Evolutionary conservation across 768 basidiomycete species (phyloP).

Genomic region (Boletus rufocinnamomeus): DNA sequence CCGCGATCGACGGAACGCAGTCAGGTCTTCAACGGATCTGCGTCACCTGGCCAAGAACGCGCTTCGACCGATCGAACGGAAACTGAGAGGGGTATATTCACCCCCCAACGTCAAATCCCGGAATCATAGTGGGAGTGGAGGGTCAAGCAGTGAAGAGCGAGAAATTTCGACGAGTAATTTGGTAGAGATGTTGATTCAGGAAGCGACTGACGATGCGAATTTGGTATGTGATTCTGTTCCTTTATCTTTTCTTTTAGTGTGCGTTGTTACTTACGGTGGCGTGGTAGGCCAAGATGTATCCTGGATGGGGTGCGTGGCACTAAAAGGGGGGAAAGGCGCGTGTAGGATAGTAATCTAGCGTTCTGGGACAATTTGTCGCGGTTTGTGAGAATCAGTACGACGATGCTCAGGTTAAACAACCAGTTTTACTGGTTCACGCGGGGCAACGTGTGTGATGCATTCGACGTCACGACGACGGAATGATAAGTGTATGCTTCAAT

Average conservation of each 20-base stretch:
- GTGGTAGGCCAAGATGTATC: slow-evolving; percentile 84
- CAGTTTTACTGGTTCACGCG: neutral
- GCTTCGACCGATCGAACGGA: slow-evolving; percentile 79
- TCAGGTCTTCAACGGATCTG: slow-evolving; percentile 57
- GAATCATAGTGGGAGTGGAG: slow-evolving; percentile 26
- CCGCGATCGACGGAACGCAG: slow-evolving; percentile 47
- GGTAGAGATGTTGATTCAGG: slow-evolving; percentile 89
- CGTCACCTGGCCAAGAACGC: slow-evolving; percentile 70
- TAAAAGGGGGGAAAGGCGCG: slow-evolving; percentile 29
- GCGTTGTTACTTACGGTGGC: slow-evolving; percentile 11
- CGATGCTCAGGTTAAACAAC: neutral
- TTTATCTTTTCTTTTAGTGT: neutral
- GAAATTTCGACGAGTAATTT: slow-evolving; percentile 78
- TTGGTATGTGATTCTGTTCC: slow-evolving; percentile 47
- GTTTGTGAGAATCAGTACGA: neutral
- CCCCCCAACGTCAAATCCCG: slow-evolving; percentile 48
- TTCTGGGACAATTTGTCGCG: neutral
- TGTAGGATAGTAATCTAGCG: neutral
- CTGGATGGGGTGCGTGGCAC: slow-evolving; percentile 87
- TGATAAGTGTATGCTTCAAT: slow-evolving; percentile 16
- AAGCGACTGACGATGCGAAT: slow-evolving; percentile 75
- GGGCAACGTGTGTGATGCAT: neutral
- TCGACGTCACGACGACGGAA: slow-evolving; percentile 9
- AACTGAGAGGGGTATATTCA: slow-evolving; percentile 72
- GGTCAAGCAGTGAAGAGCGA: slow-evolving; percentile 33